A percentile compares a stretch with the other conserved stretches of the same genome.
Evolutionary conservation across 805 yeast genomes (phyloP).

Genomic region (Hanseniaspora lachancei): DNA sequence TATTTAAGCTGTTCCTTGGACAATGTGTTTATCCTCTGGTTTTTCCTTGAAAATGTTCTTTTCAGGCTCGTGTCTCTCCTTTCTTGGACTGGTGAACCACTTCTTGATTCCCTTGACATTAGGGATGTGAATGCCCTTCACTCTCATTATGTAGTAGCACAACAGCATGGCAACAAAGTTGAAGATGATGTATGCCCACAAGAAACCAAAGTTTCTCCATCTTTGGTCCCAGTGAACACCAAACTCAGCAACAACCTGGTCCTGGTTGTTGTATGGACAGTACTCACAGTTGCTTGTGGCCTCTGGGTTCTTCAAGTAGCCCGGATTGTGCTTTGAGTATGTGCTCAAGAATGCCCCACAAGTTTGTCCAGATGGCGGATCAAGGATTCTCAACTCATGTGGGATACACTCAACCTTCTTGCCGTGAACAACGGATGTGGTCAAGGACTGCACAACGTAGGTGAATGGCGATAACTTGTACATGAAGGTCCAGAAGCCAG

Average conservation of each 20-base stretch:
- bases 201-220: constrained; percentile 57
- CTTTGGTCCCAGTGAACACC: constrained; percentile 33
- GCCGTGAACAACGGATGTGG: constrained; percentile 30
- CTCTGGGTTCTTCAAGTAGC: constrained; percentile 33
- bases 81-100: constrained; percentile 32
- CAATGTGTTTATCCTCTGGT: constrained; percentile 29
- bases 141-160: constrained; percentile 29
- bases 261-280: constrained; percentile 47
- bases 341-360: constrained; percentile 35
- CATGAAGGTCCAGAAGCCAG: constrained; percentile 39
- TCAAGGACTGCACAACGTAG: constrained; percentile 34
- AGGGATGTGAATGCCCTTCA: constrained; percentile 27
- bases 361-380: constrained; percentile 36
- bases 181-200: constrained; percentile 33
- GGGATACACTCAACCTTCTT: constrained; percentile 29
- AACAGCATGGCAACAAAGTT: constrained; percentile 31
- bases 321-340: constrained; percentile 29
- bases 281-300: constrained; percentile 45
- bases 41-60: constrained; percentile 31
- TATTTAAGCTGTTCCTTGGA: constrained; percentile 7
- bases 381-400: constrained; percentile 29
- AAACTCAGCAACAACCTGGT: constrained; percentile 41
- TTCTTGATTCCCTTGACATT: constrained; percentile 29
- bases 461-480: constrained; percentile 37
- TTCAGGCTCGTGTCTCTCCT: constrained; percentile 38